phyloP scores from a whole-genome alignment of 495 filamentous ascomycete genomes.

The Hypomontagnella monticulosa region DNA sequence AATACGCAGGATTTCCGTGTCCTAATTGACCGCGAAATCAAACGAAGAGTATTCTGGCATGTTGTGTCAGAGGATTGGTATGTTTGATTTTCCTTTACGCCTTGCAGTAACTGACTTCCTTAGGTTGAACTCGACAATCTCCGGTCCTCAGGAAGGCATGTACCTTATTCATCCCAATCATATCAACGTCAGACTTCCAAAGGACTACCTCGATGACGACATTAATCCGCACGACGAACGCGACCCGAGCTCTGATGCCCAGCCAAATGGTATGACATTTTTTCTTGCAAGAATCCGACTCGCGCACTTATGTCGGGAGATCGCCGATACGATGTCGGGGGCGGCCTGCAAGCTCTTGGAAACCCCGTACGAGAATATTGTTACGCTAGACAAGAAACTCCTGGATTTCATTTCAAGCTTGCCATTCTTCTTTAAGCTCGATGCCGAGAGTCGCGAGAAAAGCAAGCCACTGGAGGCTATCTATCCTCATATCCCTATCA shows the following conservation, averaged over 20 bases:
- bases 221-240: neutral
- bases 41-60: slow-evolving; percentile 57
- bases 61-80: slow-evolving; percentile 59
- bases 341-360: slow-evolving; percentile 47
- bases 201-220: slow-evolving; percentile 42
- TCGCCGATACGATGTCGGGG: slow-evolving; percentile 50
- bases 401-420: slow-evolving; percentile 1
- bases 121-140: slow-evolving; percentile 24
- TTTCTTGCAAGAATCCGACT: slow-evolving; percentile 54
- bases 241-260: slow-evolving; percentile 18
- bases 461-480: slow-evolving; percentile 49
- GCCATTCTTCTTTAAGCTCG: slow-evolving; percentile 47
- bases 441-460: slow-evolving; percentile 45
- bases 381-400: slow-evolving; percentile 20
- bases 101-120: neutral
- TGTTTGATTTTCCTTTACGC: neutral
- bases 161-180: slow-evolving; percentile 58
- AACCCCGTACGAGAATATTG: slow-evolving; percentile 51
- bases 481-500: slow-evolving; percentile 53
- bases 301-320: slow-evolving; percentile 53
- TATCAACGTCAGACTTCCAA: slow-evolving; percentile 54
- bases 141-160: slow-evolving; percentile 61
- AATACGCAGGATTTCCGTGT: slow-evolving; percentile 26
- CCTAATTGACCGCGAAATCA: slow-evolving; percentile 48
- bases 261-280: slow-evolving; percentile 58